Conservation (phyloP, 2,329 filamentous ascomycete genomes). For the Fusarium nanum region DNA sequence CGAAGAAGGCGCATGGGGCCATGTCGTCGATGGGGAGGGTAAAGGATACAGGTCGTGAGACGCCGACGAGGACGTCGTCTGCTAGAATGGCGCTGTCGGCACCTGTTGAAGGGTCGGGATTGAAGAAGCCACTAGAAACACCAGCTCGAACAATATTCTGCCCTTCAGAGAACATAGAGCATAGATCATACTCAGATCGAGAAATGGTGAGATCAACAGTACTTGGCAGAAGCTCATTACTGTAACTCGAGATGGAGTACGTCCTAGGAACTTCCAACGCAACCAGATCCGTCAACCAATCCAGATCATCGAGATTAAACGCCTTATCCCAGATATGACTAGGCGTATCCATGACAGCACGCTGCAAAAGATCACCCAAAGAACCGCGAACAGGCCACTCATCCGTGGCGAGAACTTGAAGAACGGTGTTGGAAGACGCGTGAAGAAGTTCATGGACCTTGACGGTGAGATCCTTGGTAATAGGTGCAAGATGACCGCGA, state of each 20-base stretch:
- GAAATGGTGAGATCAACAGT: slow-evolving; percentile 65
- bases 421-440: slow-evolving; percentile 61
- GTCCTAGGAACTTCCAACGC: slow-evolving; percentile 63
- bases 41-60: slow-evolving; percentile 63
- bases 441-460: slow-evolving; percentile 61
- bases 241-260: slow-evolving; percentile 64
- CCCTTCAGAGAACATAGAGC: slow-evolving; percentile 54
- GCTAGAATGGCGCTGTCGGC: slow-evolving; percentile 52
- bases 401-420: slow-evolving; percentile 61
- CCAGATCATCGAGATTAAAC: slow-evolving; percentile 58
- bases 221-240: slow-evolving; percentile 62
- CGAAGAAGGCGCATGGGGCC: slow-evolving; percentile 64
- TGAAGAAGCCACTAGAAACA: slow-evolving; percentile 66
- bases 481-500: slow-evolving; percentile 62
- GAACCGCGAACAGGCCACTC: slow-evolving; percentile 65
- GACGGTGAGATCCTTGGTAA: slow-evolving; percentile 63
- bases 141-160: slow-evolving; percentile 54
- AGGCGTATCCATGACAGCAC: slow-evolving; percentile 60
- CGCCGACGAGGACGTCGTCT: slow-evolving; percentile 63
- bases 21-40: slow-evolving; percentile 63
- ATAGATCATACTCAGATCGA: slow-evolving; percentile 62
- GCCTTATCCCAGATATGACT: slow-evolving; percentile 63
- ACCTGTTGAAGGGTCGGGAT: slow-evolving; percentile 52
- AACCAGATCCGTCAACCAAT: slow-evolving; percentile 61
- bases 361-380: slow-evolving; percentile 62